Base-by-base conservation (phyloP, 1,139 yeast species). In the Magnusiomyces suaveolens region DNA sequence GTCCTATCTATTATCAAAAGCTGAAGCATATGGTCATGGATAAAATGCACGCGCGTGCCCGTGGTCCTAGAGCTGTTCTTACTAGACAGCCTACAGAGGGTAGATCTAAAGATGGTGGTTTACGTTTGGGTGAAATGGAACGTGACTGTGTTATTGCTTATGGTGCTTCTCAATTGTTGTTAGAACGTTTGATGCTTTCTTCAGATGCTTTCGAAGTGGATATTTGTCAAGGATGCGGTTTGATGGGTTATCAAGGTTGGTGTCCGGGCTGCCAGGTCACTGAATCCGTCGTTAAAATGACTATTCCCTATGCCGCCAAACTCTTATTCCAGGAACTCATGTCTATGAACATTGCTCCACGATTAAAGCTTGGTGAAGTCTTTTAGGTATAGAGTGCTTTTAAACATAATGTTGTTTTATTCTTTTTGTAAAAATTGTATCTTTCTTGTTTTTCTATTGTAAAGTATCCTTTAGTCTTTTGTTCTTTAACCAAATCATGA, bases 61-160 rank as follows among this genome's bases (percentile, higher is more conserved):
- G 98, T 69, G 99, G 99, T 57, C 99, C 99, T 55, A 82, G 97
- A 63, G 98, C 98, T 0, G 98, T 94, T 23, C 77, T 92, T 60
- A 92, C 99, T 2, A 83, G 99, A 72, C 99, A 92, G 72, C 99
- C 99, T 14, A 92, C 97, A 0, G 99, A 92, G 72, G 99, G 99
- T 79, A 81, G 99, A 72, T 88, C 97, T 1, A 82, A 98, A 71
- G 99, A 92, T 72, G 99, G 99, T 79, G 99, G 99, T 66, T 79
- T 92, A 66, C 85, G 99, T 75, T 79, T 92, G 71, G 99, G 99
- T 64, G 99, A 92, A 74, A 92, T 92, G 99, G 99, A 92, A 72
- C 85, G 98, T 74, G 99, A 92, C 76, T 92, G 98, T 84, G 96
- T 92, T 62, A 94, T 92, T 73, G 99, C 99, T 0, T 92, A 94